Conservation (phyloP, 1,139 yeast species). For the Zygotorulaspora mrakii region DNA sequence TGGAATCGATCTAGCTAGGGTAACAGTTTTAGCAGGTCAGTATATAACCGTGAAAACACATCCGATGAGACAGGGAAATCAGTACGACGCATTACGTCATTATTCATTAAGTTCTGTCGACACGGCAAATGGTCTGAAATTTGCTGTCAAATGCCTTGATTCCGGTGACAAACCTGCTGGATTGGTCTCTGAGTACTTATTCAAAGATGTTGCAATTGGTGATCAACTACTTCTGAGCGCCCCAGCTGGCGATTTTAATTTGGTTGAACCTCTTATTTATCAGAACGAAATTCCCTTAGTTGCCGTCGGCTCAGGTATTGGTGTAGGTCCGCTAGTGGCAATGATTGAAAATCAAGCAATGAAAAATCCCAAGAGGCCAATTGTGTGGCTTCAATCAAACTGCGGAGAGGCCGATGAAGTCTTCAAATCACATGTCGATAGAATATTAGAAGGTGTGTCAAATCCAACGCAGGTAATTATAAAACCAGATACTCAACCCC, state of each 20-base stretch:
- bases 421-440: slow-evolving; percentile 26
- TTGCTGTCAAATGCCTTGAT: slow-evolving; percentile 48
- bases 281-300: slow-evolving; percentile 40
- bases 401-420: slow-evolving; percentile 24
- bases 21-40: slow-evolving; percentile 51
- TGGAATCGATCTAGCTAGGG: slow-evolving; percentile 35
- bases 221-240: slow-evolving; percentile 51
- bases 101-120: slow-evolving; percentile 33
- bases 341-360: slow-evolving; percentile 43
- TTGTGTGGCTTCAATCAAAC: slow-evolving; percentile 34
- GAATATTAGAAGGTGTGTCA: slow-evolving; percentile 17
- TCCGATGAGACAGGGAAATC: slow-evolving; percentile 32
- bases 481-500: slow-evolving; percentile 24
- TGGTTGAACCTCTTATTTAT: slow-evolving; percentile 29
- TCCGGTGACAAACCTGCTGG: slow-evolving; percentile 42
- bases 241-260: slow-evolving; percentile 56
- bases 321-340: slow-evolving; percentile 60
- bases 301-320: slow-evolving; percentile 61
- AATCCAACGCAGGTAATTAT: slow-evolving; percentile 19
- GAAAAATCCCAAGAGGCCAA: slow-evolving; percentile 30
- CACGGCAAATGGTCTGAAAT: slow-evolving; percentile 25
- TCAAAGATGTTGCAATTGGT: slow-evolving; percentile 48
- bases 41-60: slow-evolving; percentile 52
- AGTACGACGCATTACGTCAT: slow-evolving; percentile 35
- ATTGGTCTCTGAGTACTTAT: slow-evolving; percentile 50